These are phyloP conservation scores for Pyrus communis DNA, from an alignment of 306 rosid species.

Conservation along the genomic window DNA sequence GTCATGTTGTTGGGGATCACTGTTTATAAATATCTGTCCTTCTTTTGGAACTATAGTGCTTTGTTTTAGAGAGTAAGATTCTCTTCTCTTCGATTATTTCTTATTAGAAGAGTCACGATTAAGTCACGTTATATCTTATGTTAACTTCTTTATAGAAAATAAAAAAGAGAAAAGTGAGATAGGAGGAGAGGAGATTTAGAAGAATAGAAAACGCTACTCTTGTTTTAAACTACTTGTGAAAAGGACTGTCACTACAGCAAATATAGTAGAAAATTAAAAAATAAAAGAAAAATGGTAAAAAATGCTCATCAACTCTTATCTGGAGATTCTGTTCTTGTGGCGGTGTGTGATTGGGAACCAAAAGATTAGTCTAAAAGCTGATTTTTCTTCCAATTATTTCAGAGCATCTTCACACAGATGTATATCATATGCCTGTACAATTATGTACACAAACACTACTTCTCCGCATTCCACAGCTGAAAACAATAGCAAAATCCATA, in stretches of 20 bases:
- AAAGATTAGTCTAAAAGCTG: conserved; percentile 58
- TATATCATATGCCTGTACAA: conserved; percentile 2
- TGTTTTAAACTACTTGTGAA: conserved; percentile 27
- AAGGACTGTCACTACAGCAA: conserved; percentile 22
- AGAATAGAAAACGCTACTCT: background rate
- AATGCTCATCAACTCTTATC: conserved; percentile 57
- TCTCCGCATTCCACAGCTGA: conserved; percentile 7
- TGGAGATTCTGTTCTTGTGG: conserved; percentile 88
- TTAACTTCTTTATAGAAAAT: too few relatives aligned
- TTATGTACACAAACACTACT: background rate
- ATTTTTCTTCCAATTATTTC: conserved; percentile 50
- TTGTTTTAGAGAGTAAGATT: background rate
- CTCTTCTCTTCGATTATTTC: too few relatives aligned
- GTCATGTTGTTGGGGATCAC: conserved; percentile 65
- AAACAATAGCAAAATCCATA: background rate
- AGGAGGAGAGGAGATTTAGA: too few relatives aligned
- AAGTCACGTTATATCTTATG: too few relatives aligned
- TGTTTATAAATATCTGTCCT: conserved; percentile 39
- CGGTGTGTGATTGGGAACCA: conserved; percentile 57
- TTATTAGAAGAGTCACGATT: fast-evolving
- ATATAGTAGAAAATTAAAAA: background rate
- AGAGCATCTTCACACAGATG: conserved; percentile 51
- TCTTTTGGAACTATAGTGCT: conserved; percentile 32
- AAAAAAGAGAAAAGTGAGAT: too few relatives aligned
- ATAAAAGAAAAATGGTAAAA: conserved; percentile 47